Conservation (phyloP, 441 rosid species). For the Erodium moschatum region DNA sequence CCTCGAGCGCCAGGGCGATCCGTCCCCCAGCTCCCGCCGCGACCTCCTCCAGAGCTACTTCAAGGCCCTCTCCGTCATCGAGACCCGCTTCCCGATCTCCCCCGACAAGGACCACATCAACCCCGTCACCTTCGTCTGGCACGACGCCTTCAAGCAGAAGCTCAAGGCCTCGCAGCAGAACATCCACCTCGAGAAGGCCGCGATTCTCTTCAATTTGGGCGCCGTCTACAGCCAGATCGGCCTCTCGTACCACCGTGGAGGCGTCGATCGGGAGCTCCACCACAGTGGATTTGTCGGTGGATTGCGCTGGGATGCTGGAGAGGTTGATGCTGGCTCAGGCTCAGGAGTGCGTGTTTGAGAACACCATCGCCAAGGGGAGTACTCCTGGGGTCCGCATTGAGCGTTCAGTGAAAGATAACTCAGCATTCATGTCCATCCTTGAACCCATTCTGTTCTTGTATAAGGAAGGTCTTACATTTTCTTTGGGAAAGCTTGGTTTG, state of each 20-base stretch:
- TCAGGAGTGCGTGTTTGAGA: slow-evolving; percentile 95
- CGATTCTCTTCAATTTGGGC: slow-evolving; percentile 72
- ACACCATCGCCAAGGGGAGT: slow-evolving; percentile 86
- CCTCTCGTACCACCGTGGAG: slow-evolving; percentile 63
- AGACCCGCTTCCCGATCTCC: slow-evolving; percentile 92
- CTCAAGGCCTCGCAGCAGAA: slow-evolving; percentile 77
- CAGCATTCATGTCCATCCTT: slow-evolving; percentile 74
- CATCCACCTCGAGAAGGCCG: slow-evolving; percentile 84
- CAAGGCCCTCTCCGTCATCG: slow-evolving; percentile 70
- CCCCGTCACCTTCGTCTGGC: slow-evolving; percentile 66
- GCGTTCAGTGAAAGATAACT: slow-evolving; percentile 79
- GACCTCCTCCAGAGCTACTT: slow-evolving; percentile 66
- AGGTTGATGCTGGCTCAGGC: slow-evolving; percentile 91
- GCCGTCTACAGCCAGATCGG: slow-evolving; percentile 83
- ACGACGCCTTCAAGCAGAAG: slow-evolving; percentile 83
- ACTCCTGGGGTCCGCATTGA: slow-evolving; percentile 93
- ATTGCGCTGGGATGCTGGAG: slow-evolving; percentile 89
- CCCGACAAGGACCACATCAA: slow-evolving; percentile 73
- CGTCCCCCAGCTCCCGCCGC: slow-evolving; percentile 61
- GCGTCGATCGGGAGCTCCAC: slow-evolving; percentile 61
- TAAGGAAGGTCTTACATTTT: too few relatives aligned
- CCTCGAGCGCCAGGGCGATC: slow-evolving; percentile 63
- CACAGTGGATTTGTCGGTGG: slow-evolving; percentile 70
- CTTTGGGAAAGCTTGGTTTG: too few relatives aligned
- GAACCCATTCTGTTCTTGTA: too few relatives aligned